Evolutionary conservation across 257 asterid genomes (phyloP).

Genomic region (Fraxinus anomala): DNA sequence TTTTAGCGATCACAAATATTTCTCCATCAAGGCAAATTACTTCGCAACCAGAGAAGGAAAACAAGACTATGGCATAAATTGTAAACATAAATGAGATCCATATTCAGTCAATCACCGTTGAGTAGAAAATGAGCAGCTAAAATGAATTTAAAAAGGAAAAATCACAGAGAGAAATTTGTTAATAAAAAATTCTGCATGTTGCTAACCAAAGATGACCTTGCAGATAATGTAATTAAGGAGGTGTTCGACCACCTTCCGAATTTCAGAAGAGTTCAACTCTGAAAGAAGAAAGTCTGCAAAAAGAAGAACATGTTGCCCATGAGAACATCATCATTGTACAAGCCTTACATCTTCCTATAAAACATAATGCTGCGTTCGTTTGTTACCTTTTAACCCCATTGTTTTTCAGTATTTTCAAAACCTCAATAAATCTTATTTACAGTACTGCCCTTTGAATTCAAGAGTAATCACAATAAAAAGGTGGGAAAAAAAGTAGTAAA

Average conservation of each 20-base stretch:
- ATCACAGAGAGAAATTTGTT: constrained; percentile 12
- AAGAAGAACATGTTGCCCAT: constrained; percentile 16
- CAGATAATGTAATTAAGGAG: constrained; percentile 79
- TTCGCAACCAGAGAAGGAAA: background rate
- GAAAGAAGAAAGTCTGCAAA: constrained; percentile 85
- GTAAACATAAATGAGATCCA: background rate
- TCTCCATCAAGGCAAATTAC: constrained; percentile 16
- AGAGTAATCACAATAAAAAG: no score
- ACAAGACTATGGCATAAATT: constrained; percentile 3
- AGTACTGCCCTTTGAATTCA: no score
- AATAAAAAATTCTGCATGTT: background rate
- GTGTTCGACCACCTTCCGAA: constrained; percentile 75
- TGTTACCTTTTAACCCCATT: no score
- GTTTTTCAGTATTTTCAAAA: no score
- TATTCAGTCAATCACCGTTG: background rate
- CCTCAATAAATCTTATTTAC: no score
- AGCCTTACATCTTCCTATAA: background rate
- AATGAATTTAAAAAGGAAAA: background rate
- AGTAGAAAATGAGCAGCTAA: background rate
- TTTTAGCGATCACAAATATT: constrained; percentile 1
- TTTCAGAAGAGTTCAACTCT: constrained; percentile 75
- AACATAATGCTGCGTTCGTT: background rate
- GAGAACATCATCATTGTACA: background rate
- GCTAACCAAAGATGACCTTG: constrained; percentile 52
- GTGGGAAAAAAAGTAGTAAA: no score